These are phyloP conservation scores for Pulveroboletus ridleyi DNA, from an alignment of 1,284 basidiomycete species.

Conservation along the genomic window DNA sequence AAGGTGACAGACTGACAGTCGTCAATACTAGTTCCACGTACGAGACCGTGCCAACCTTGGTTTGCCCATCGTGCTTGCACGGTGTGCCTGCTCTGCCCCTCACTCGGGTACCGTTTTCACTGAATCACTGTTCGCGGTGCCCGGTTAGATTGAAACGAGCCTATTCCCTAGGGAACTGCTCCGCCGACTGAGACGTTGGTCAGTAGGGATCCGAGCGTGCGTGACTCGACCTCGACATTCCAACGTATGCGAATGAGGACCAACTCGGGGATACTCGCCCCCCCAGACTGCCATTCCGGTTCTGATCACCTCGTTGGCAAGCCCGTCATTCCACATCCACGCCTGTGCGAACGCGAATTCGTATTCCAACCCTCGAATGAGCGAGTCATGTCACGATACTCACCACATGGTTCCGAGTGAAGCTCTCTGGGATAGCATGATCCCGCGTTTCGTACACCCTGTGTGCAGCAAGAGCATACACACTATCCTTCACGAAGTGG, in stretches of 20 bases:
- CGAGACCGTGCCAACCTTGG: slow-evolving; percentile 82
- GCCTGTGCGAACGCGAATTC: slow-evolving; percentile 84
- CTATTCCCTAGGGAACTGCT: slow-evolving; percentile 73
- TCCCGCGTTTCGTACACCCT: slow-evolving; percentile 75
- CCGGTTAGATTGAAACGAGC: slow-evolving; percentile 55
- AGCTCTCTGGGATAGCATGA: slow-evolving; percentile 57
- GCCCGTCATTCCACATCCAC: slow-evolving; percentile 87
- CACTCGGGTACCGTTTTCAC: slow-evolving; percentile 25
- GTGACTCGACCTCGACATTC: slow-evolving; percentile 85
- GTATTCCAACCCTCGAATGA: slow-evolving; percentile 90
- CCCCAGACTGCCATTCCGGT: slow-evolving; percentile 40
- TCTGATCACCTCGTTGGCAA: slow-evolving; percentile 65
- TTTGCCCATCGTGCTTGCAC: slow-evolving; percentile 94
- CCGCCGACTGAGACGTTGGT: slow-evolving; percentile 71
- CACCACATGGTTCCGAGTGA: neutral
- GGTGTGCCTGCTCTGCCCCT: slow-evolving; percentile 46
- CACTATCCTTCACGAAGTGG: slow-evolving; percentile 50
- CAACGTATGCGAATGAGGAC: slow-evolving; percentile 71
- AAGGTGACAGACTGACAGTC: slow-evolving; percentile 46
- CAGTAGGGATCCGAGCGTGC: slow-evolving; percentile 84
- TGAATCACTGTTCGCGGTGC: neutral
- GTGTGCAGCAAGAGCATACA: slow-evolving; percentile 51
- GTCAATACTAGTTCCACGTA: slow-evolving; percentile 85
- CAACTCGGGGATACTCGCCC: slow-evolving; percentile 59
- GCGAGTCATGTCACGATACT: slow-evolving; percentile 50